Conservation (phyloP, 2,329 filamentous ascomycete genomes). For the Trichothecium sympodiale region DNA sequence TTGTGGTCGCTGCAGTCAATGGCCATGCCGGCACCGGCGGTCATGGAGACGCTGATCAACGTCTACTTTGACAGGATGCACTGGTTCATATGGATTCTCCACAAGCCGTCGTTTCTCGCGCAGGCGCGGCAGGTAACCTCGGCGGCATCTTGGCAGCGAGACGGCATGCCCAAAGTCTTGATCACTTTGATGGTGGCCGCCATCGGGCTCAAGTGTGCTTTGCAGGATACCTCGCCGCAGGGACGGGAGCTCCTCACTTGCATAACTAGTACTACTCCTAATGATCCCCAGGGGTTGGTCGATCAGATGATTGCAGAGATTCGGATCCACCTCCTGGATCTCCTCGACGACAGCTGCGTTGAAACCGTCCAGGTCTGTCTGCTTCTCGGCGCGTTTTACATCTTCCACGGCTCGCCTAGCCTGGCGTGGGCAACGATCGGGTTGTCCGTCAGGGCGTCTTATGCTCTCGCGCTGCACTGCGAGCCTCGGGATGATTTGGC, state of each 20-base stretch:
- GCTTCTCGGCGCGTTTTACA: slow-evolving; percentile 8
- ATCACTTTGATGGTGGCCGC: slow-evolving; percentile 7
- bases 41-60: slow-evolving; percentile 7
- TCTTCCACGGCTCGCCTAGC: slow-evolving; percentile 8
- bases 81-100: slow-evolving; percentile 11
- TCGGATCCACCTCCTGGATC: slow-evolving; percentile 7
- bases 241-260: slow-evolving; percentile 2
- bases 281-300: slow-evolving; percentile 4
- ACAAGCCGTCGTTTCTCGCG: slow-evolving; percentile 8
- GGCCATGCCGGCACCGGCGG: too few relatives aligned
- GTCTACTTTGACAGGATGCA: slow-evolving; percentile 11
- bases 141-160: slow-evolving; percentile 8
- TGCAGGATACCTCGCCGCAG: slow-evolving; percentile 6
- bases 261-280: too few relatives aligned
- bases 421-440: slow-evolving; percentile 9
- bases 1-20: too few relatives aligned
- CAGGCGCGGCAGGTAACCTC: slow-evolving; percentile 6
- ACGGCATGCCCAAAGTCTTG: slow-evolving; percentile 7
- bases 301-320: slow-evolving; percentile 7
- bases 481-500: too few relatives aligned
- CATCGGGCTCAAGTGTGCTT: slow-evolving; percentile 8
- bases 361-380: slow-evolving; percentile 7
- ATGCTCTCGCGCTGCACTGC: slow-evolving; percentile 10
- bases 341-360: slow-evolving; percentile 7
- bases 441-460: slow-evolving; percentile 9